Evolutionary conservation across 2,329 filamentous ascomycete species (phyloP), one percentile per base, ranked within the genome.

Genomic region (Fusarium sp.): DNA sequence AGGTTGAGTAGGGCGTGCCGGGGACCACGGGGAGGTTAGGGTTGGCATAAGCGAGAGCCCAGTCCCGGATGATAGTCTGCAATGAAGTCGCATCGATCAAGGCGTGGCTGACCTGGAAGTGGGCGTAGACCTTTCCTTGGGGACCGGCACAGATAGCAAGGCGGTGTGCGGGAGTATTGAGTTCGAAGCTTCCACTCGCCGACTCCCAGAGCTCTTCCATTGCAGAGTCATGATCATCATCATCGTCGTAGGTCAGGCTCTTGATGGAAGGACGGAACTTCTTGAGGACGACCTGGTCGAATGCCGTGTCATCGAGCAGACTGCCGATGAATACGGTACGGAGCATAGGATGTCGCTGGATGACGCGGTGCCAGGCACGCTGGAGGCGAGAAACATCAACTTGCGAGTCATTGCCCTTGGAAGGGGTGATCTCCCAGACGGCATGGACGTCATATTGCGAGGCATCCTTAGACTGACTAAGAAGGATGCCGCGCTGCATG

Each of bases 321-420:
- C 50, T 54, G 13, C 67, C n/a, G 79, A 55, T 17, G 74, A 64
- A 60, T 23, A 60, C 48, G 0, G 61, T 64, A 8, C 61, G 61
- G 18, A 64, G 48, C 33, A 60, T 53, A 1, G 61, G 10, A 7
- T 64, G 61, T n/a, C 40, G 46, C 20, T 64, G 32, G 35, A 64
- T 50, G 27, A 64, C 61, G 8, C 44, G 55, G 10, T 40, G 11
- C 61, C 61, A 64, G 18, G 61, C 61, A 8, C 45, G 27, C 20
- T 53, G 33, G 5, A 64, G 42, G 1, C 56, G 48, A 26, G 48
- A 33, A 3, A 35, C 40, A 7, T 55, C 52, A 44, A 55, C 52
- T 27, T 45, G 15, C 0, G 52, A 42, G 37, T 54, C 37, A 2
- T 23, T 11, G 14, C n/a, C 23, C 4, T 42, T 54, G 50, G 37